Percentiles rank a stretch among this genome's conserved stretches.
Evolutionary conservation across 192 early-diverging fungal genomes (phyloP).

Genomic region (Funneliformis geosporum): DNA sequence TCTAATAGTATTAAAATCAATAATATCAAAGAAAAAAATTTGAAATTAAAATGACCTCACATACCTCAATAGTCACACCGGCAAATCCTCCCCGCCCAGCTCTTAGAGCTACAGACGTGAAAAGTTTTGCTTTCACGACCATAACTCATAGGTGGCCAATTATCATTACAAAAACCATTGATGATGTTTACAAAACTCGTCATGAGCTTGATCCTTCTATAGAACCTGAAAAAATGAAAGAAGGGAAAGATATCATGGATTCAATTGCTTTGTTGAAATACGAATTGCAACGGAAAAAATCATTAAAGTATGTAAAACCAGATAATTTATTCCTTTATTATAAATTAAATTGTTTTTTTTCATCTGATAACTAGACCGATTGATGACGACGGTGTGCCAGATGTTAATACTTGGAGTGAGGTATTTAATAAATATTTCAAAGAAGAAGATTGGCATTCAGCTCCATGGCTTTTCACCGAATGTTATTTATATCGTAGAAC

Average conservation of each 20-base stretch:
- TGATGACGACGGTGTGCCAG: constrained; percentile 52
- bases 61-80: neutral
- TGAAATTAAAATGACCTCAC: neutral
- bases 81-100: constrained; percentile 61
- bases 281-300: constrained; percentile 69
- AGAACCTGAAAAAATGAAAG: constrained; percentile 45
- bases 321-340: too few species aligned
- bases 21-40: too few species aligned
- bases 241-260: constrained; percentile 71
- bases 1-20: too few species aligned
- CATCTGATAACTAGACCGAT: constrained; percentile 43
- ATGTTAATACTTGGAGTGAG: constrained; percentile 68
- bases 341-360: neutral
- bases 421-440: constrained; percentile 56
- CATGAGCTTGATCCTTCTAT: constrained; percentile 37
- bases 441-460: constrained; percentile 67
- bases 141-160: constrained; percentile 76
- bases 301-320: constrained; percentile 42
- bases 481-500: constrained; percentile 82
- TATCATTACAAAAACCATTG: constrained; percentile 79
- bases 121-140: constrained; percentile 78
- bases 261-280: constrained; percentile 68
- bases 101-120: constrained; percentile 59
- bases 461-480: constrained; percentile 83
- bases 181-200: constrained; percentile 65